Base-by-base conservation (phyloP, 352 stramenopile genomes). In the Globisporangium ultimum region DNA sequence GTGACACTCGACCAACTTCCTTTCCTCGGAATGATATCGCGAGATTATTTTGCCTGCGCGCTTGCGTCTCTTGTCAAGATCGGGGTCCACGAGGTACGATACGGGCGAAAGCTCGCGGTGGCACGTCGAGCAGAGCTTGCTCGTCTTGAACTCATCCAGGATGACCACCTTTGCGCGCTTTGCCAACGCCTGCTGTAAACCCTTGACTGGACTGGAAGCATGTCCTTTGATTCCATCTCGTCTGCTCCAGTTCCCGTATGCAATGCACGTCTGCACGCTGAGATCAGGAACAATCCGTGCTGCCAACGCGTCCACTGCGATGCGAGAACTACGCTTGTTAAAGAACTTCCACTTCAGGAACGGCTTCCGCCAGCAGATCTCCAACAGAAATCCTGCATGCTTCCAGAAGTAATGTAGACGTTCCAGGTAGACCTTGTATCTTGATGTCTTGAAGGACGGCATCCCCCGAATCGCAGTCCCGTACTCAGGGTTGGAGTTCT, bases 81-180 rank as follows among this genome's bases (percentile, higher is more conserved):
- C 63, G 3, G 24, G 50, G n/a, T 58, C 22, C 3, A 64, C 53
- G 10, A 18, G 13, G 24, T 64, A 68, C 0, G 10, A 21, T 22
- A 68, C 62, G 0, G 15, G 3, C 45, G 47, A 68, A 51, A 68
- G 56, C 58, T 47, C 41, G 15, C 55, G 53, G 53, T 63, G 61
- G 50, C 51, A 64, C 55, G 55, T 49, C 61, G 61, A 68, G 55
- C 61, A 67, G 61, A 67, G 55, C 46, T 63, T 68, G 50, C 61
- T 64, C 55, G 52, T 64, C 61, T 38, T 64, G 62, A 68, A 68
- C 52, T 68, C 62, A 38, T 68, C 62, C 62, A 61, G 64, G 48
- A 52, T 60, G 47, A 68, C 62, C 62, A 64, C 52, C 12, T 43
- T 64, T 51, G 52, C 52, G 41, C 62, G 61, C 55, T 68, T 68